These are phyloP conservation scores for Fusarium hainanense DNA, from an alignment of 2,329 filamentous ascomycete genomes.

Conservation along the genomic window DNA sequence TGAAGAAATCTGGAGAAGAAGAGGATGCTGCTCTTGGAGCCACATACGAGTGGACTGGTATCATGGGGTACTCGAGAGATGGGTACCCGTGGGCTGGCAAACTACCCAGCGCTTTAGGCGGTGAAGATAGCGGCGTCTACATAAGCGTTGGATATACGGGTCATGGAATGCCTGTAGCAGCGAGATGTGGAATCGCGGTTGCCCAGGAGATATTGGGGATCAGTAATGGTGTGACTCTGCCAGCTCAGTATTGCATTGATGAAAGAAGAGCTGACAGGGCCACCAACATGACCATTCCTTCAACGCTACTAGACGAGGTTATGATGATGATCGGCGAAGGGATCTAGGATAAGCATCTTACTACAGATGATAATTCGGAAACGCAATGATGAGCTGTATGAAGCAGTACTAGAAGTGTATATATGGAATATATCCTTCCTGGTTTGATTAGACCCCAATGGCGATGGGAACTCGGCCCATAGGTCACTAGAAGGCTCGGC, in stretches of 20 bases:
- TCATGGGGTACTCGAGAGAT: constrained; percentile 81
- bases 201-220: constrained; percentile 67
- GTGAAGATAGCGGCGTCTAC: constrained; percentile 63
- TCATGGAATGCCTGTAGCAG: constrained; percentile 81
- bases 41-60: constrained; percentile 78
- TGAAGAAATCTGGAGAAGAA: constrained; percentile 49
- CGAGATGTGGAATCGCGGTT: constrained; percentile 72
- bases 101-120: constrained; percentile 66
- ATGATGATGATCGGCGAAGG: constrained; percentile 34
- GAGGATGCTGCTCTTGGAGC: constrained; percentile 61
- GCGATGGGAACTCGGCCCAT: not conserved
- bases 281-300: constrained; percentile 35
- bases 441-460: not conserved
- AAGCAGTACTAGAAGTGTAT: not conserved
- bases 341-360: not conserved
- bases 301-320: constrained; percentile 45
- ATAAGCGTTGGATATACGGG: constrained; percentile 75
- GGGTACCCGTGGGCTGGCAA: constrained; percentile 75
- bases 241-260: constrained; percentile 55
- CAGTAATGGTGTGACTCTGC: constrained; percentile 55
- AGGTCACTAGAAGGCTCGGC: not conserved
- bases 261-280: constrained; percentile 48
- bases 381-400: not conserved
- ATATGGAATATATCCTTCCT: not conserved
- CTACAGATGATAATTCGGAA: not conserved